Conservation (phyloP, 768 basidiomycete genomes). For the Trametes maxima region DNA sequence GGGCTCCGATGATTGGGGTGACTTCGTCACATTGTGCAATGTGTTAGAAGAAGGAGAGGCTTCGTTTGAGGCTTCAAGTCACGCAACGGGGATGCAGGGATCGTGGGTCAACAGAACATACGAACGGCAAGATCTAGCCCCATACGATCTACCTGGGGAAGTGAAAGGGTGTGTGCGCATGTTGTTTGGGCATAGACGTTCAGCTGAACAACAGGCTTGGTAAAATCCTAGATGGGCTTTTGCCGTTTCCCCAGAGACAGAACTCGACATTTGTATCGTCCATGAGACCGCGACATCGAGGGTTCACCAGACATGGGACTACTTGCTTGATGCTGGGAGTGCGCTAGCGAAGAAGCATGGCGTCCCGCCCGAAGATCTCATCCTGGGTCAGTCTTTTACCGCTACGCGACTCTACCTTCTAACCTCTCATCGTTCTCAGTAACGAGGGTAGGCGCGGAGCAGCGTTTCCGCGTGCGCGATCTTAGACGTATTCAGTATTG, state of each 20-base stretch:
- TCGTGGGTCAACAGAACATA: constrained; percentile 40
- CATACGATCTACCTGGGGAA: constrained; percentile 37
- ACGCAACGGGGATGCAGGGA: constrained; percentile 39
- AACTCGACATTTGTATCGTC: constrained; percentile 42
- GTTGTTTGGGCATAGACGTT: no score
- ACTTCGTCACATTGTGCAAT: constrained; percentile 45
- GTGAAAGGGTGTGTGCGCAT: constrained; percentile 36
- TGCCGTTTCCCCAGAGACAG: constrained; percentile 39
- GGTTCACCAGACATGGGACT: constrained; percentile 43
- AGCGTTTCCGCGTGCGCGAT: constrained; percentile 44
- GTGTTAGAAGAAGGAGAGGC: constrained; percentile 36
- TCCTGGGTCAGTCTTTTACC: constrained; percentile 40
- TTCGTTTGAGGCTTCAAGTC: constrained; percentile 26
- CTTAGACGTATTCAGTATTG: constrained; percentile 17
- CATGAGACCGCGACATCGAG: constrained; percentile 35
- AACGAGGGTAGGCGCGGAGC: constrained; percentile 43
- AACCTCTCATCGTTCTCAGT: constrained; percentile 31
- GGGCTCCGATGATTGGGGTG: constrained; percentile 34
- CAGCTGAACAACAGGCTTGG: neutral
- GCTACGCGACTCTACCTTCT: neutral
- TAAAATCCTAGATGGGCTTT: constrained; percentile 44
- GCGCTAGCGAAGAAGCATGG: constrained; percentile 34
- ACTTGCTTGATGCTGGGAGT: constrained; percentile 38
- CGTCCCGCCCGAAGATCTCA: constrained; percentile 45
- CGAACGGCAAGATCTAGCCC: constrained; percentile 36